phyloP scores from a whole-genome alignment of 805 yeast genomes.

The Sungouiella thailandica region DNA sequence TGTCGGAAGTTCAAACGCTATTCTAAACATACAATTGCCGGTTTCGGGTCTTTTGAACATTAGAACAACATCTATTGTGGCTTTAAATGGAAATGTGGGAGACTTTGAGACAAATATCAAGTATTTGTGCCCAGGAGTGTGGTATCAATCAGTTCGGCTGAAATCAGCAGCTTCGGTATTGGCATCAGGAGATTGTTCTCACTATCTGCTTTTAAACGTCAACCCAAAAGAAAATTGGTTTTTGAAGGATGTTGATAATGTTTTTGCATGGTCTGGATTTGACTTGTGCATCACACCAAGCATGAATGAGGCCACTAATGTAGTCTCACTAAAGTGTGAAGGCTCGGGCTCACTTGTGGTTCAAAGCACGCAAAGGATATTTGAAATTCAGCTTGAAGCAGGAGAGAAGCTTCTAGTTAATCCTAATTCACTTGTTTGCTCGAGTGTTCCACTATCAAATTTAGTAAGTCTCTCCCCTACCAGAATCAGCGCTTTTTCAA shows the following conservation, averaged over 20 bases:
- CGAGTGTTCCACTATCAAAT: not conserved
- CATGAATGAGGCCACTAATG: not conserved
- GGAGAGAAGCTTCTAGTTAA: not conserved
- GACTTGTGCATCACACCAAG: constrained; percentile 4
- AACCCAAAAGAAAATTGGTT: constrained; percentile 7
- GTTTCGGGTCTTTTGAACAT: constrained; percentile 6
- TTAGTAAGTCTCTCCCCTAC: not conserved
- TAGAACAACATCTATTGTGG: constrained; percentile 4
- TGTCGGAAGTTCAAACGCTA: constrained; percentile 5
- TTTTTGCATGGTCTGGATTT: constrained; percentile 11
- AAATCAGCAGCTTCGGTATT: constrained; percentile 5
- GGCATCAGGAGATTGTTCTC: constrained; percentile 2
- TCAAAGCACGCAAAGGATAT: not conserved
- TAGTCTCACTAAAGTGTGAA: not conserved
- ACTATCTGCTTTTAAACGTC: constrained; percentile 3
- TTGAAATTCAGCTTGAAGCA: not conserved
- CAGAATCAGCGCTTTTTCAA: too few species aligned
- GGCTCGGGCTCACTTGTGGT: constrained; percentile 1
- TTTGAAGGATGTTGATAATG: constrained; percentile 1
- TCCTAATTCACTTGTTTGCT: constrained; percentile 1
- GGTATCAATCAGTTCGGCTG: constrained; percentile 11
- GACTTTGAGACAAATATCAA: constrained; percentile 4
- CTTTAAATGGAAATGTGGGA: constrained; percentile 4
- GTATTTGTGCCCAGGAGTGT: constrained; percentile 3
- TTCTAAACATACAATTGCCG: constrained; percentile 8